These are phyloP conservation scores for Candida orba DNA, from an alignment of 805 yeast genomes.

Conservation along the genomic window DNA sequence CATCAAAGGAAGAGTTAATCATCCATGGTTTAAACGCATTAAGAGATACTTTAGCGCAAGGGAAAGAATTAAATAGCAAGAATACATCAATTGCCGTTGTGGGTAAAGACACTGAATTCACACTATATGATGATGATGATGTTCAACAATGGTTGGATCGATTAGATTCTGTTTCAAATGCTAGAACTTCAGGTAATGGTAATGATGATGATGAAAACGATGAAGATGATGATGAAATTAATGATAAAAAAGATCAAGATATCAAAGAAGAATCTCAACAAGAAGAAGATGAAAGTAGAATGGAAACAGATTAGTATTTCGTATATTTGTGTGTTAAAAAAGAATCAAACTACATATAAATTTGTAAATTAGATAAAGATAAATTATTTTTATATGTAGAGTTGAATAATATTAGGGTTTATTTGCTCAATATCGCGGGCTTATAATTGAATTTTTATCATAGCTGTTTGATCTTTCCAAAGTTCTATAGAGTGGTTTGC, in stretches of 20 bases:
- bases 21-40: constrained; percentile 84
- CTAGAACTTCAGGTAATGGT: constrained; percentile 39
- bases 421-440: too few species aligned
- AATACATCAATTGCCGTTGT: constrained; percentile 91
- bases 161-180: constrained; percentile 58
- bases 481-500: too few species aligned
- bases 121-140: constrained; percentile 72
- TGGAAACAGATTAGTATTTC: constrained; percentile 28
- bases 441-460: too few species aligned
- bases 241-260: constrained; percentile 8
- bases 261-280: not conserved
- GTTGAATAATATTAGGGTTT: too few species aligned
- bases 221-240: constrained; percentile 17
- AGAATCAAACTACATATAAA: too few species aligned
- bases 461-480: too few species aligned
- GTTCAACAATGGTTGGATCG: constrained; percentile 79
- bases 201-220: constrained; percentile 19
- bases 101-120: constrained; percentile 72
- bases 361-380: too few species aligned
- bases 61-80: constrained; percentile 75
- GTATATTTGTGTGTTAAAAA: too few species aligned
- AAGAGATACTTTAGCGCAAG: constrained; percentile 91
- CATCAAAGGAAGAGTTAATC: constrained; percentile 64
- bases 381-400: too few species aligned
- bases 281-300: constrained; percentile 22